Evolutionary conservation across 441 rosid genomes (phyloP).

Genomic region (Mallotus repandus): DNA sequence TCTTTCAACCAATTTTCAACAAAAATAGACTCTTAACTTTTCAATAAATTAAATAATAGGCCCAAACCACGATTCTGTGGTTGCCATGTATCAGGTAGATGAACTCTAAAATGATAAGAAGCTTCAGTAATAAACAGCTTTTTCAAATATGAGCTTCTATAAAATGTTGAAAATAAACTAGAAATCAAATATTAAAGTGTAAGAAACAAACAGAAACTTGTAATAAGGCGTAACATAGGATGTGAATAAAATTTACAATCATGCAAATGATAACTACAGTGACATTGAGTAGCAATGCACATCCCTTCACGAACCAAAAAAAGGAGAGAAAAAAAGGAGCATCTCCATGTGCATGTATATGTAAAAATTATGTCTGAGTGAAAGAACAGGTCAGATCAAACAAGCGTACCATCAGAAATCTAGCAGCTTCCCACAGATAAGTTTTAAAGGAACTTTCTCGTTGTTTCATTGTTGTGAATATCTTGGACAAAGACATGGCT

Average conservation of each 20-base stretch:
- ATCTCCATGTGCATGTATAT: no score
- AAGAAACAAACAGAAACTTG: not conserved
- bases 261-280: not conserved
- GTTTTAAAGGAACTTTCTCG: constrained; percentile 63
- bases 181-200: not conserved
- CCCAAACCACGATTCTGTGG: not conserved
- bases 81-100: not conserved
- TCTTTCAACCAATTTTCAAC: not conserved
- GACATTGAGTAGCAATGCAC: not conserved
- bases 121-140: not conserved
- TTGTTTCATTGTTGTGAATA: constrained; percentile 55
- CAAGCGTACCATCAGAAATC: constrained; percentile 51
- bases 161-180: not conserved
- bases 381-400: constrained; percentile 13
- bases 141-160: not conserved
- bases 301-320: not conserved
- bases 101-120: not conserved
- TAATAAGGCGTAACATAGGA: not conserved
- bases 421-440: constrained; percentile 48
- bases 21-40: not conserved
- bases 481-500: constrained; percentile 47
- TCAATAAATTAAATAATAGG: not conserved
- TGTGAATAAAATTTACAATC: not conserved
- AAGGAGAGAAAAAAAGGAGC: not conserved
- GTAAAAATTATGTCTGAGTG: not conserved